Evolutionary conservation across 371 early-diverging fungal species (phyloP).

Genomic region (Mortierella sp.): DNA sequence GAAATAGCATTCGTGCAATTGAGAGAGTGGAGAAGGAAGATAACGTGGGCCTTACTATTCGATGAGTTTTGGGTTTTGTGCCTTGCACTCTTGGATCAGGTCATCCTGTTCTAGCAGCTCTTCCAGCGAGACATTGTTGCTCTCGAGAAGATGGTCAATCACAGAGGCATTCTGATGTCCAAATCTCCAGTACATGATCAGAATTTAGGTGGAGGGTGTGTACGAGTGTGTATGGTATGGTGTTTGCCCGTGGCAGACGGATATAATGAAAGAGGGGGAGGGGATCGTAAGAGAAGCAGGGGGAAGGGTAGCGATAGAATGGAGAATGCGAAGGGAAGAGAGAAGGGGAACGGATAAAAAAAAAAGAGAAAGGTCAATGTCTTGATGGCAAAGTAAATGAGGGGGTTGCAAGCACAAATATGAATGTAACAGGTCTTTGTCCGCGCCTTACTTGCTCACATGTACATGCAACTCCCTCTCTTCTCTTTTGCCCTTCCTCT

Average conservation of each 20-base stretch:
- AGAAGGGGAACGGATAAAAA: background rate
- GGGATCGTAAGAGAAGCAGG: background rate
- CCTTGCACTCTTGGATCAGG: slow-evolving; percentile 88
- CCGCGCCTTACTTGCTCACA: too few relatives aligned
- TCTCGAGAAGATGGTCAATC: slow-evolving; percentile 83
- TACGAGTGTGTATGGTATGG: too few relatives aligned
- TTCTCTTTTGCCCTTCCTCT: background rate
- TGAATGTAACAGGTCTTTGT: too few relatives aligned
- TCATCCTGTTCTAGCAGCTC: slow-evolving; percentile 87
- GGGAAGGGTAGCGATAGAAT: background rate
- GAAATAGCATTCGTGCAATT: background rate
- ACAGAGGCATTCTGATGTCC: slow-evolving; percentile 82
- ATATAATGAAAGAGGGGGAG: background rate
- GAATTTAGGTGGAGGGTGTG: background rate
- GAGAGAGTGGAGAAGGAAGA: background rate
- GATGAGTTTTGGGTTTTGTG: slow-evolving; percentile 83
- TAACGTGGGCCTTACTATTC: slow-evolving; percentile 73
- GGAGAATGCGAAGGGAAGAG: background rate
- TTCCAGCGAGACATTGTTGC: slow-evolving; percentile 80
- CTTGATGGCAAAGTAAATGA: background rate
- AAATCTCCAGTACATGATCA: slow-evolving; percentile 84
- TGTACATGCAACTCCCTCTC: too few relatives aligned
- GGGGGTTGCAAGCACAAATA: background rate
- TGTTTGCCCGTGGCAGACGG: background rate
- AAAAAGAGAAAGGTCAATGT: slow-evolving; percentile 2